phyloP scores from a whole-genome alignment of 345 rosid species.

The Bruguiera sexangula region DNA sequence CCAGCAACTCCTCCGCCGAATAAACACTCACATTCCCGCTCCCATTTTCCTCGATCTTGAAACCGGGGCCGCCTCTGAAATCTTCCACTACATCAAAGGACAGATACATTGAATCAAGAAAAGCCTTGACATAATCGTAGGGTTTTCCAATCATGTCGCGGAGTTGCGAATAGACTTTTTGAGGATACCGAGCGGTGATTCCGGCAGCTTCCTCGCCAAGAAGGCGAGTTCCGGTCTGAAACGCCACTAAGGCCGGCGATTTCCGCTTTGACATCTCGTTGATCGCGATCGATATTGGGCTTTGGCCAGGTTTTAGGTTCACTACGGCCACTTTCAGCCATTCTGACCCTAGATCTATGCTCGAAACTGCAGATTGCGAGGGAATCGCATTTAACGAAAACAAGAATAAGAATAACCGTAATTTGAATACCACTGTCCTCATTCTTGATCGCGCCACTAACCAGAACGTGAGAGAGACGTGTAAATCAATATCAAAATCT shows the following conservation, averaged over 20 bases:
- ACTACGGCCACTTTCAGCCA: slow-evolving; percentile 90
- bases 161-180: slow-evolving; percentile 69
- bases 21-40: slow-evolving; percentile 30
- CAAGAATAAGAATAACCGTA: slow-evolving; percentile 15
- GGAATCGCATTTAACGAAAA: slow-evolving; percentile 4
- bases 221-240: slow-evolving; percentile 65
- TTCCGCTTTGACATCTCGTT: slow-evolving; percentile 98
- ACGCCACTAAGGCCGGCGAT: slow-evolving; percentile 79
- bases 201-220: slow-evolving; percentile 96
- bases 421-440: slow-evolving; percentile 6
- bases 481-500: too few relatives aligned
- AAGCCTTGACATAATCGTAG: slow-evolving; percentile 48
- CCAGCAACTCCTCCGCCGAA: slow-evolving; percentile 79
- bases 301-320: slow-evolving; percentile 77
- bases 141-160: slow-evolving; percentile 86
- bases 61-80: slow-evolving; percentile 65
- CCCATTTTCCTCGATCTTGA: slow-evolving; percentile 48
- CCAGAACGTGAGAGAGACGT: too few relatives aligned
- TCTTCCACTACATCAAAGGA: slow-evolving; percentile 68
- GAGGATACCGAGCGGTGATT: slow-evolving; percentile 75
- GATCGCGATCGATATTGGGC: slow-evolving; percentile 84
- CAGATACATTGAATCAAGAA: slow-evolving; percentile 59
- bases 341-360: slow-evolving; percentile 96
- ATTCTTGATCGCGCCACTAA: not conserved
- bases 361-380: slow-evolving; percentile 73